These are phyloP conservation scores for Lecanoromycetidae sp. DNA, from an alignment of 2,329 filamentous ascomycete genomes.

Conservation along the genomic window DNA sequence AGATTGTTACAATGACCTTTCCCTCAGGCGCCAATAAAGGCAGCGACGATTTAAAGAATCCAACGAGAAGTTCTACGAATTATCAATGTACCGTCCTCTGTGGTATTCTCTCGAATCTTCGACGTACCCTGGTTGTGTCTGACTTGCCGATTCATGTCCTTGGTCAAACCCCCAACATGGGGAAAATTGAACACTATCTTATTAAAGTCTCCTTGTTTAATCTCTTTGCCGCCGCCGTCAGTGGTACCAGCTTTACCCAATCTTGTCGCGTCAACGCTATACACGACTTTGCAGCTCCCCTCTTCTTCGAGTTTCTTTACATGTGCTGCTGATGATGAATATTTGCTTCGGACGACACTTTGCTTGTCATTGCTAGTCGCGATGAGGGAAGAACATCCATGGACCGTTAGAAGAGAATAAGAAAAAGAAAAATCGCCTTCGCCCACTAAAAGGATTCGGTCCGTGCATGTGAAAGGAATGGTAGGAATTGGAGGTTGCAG, in stretches of 20 bases:
- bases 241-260: conserved; percentile 29
- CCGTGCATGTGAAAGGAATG: conserved; percentile 13
- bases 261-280: conserved; percentile 56
- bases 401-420: conserved; percentile 30
- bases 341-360: conserved; percentile 51
- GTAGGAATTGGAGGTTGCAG: conserved; percentile 25
- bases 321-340: conserved; percentile 55
- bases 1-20: conserved; percentile 69
- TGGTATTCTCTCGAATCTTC: neutral
- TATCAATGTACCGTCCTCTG: neutral
- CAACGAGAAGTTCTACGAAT: conserved; percentile 33
- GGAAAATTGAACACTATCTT: conserved; percentile 93
- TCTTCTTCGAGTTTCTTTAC: conserved; percentile 35
- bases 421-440: conserved; percentile 38
- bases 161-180: conserved; percentile 83
- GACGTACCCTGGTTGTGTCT: conserved; percentile 61
- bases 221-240: conserved; percentile 27
- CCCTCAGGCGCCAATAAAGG: conserved; percentile 27
- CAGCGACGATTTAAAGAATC: conserved; percentile 36
- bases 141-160: conserved; percentile 88
- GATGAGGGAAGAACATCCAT: conserved; percentile 29
- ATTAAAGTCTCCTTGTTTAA: conserved; percentile 48
- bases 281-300: conserved; percentile 39
- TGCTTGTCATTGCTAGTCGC: conserved; percentile 36
- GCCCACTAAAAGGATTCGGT: conserved; percentile 16